Evolutionary conservation across 768 basidiomycete species (phyloP).

Genomic region (Boletus reticulatus): DNA sequence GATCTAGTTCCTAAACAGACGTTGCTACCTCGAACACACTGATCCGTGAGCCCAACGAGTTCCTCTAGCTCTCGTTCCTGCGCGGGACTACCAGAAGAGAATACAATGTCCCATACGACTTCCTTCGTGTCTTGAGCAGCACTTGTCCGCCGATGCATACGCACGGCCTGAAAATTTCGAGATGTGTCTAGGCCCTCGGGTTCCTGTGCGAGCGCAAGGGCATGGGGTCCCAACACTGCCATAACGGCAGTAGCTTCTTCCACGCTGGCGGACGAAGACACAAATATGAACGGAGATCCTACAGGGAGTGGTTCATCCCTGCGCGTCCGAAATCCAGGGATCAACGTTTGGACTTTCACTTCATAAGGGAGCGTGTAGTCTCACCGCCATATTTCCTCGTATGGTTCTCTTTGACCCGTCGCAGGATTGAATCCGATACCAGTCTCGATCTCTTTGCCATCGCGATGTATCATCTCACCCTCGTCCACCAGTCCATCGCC

Average conservation of each 20-base stretch:
- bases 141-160: constrained; percentile 5
- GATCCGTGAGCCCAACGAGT: constrained; percentile 8
- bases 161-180: constrained; percentile 14
- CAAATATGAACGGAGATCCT: constrained; percentile 19
- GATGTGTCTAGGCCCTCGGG: background rate
- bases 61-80: constrained; percentile 16
- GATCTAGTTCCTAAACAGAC: constrained; percentile 8
- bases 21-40: background rate
- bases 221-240: constrained; percentile 25
- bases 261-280: constrained; percentile 14
- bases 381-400: constrained; percentile 26
- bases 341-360: background rate
- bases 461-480: constrained; percentile 15
- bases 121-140: background rate
- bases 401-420: constrained; percentile 16
- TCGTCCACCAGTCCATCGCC: constrained; percentile 14
- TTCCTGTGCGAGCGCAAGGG: constrained; percentile 21
- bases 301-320: constrained; percentile 20
- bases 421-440: constrained; percentile 22
- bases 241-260: constrained; percentile 18
- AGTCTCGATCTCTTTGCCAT: constrained; percentile 24
- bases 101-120: constrained; percentile 6
- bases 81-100: constrained; percentile 11
- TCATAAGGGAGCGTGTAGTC: background rate
- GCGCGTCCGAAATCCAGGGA: background rate